These are phyloP conservation scores for Omphalea diandra DNA, from an alignment of 441 rosid genomes.

Conservation along the genomic window DNA sequence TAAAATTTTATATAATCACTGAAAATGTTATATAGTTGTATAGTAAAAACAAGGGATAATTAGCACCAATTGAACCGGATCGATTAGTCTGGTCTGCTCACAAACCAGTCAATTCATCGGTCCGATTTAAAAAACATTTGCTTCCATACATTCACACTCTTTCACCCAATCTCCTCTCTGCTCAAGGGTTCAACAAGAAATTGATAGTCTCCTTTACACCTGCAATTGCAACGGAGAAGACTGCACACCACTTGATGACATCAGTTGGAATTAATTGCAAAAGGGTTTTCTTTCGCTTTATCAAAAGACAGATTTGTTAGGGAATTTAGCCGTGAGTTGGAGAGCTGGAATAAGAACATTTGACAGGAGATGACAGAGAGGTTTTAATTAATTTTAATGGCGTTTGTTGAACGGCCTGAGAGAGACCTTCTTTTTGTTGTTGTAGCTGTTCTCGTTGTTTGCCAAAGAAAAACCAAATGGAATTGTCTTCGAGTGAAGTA, in stretches of 20 bases:
- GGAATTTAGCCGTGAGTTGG: conserved; percentile 39
- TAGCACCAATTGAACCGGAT: too few relatives aligned
- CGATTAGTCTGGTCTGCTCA: too few relatives aligned
- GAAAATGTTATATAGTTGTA: too few relatives aligned
- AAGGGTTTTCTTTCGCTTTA: conserved; percentile 41
- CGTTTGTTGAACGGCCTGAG: too few relatives aligned
- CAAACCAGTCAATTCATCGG: too few relatives aligned
- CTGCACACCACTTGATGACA: conserved; percentile 50
- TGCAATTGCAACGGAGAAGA: conserved; percentile 51
- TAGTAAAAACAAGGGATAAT: too few relatives aligned
- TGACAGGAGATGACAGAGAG: conserved; percentile 34
- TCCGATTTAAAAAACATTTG: too few relatives aligned
- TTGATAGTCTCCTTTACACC: conserved; percentile 53
- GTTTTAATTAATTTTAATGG: conserved; percentile 14
- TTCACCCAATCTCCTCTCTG: too few relatives aligned
- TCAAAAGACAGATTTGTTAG: conserved; percentile 39
- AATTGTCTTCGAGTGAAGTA: conserved; percentile 44
- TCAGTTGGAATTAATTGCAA: conserved; percentile 44
- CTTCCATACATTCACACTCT: too few relatives aligned
- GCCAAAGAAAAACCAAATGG: conserved; percentile 28
- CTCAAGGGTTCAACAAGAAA: conserved; percentile 55
- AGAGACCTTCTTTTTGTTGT: conserved; percentile 26
- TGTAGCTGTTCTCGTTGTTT: not conserved
- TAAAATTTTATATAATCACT: too few relatives aligned
- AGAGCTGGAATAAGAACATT: conserved; percentile 62